These are phyloP conservation scores for Thinopyrum obtusiflorum DNA, from an alignment of 202 grass and related monocot genomes.

Conservation along the genomic window DNA sequence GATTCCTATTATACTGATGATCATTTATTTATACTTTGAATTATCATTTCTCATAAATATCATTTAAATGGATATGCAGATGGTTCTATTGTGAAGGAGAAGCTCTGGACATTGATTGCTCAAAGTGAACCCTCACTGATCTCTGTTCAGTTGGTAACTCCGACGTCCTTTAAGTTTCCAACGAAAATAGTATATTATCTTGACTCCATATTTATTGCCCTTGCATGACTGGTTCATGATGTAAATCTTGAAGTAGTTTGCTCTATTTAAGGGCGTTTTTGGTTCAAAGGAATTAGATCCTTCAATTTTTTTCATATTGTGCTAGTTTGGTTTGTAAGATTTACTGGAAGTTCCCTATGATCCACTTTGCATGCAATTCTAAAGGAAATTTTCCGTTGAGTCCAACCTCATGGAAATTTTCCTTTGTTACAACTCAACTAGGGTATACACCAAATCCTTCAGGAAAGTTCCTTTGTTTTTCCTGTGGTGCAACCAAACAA, in stretches of 20 bases:
- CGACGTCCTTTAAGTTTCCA: slow-evolving; percentile 10
- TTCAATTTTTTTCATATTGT: neutral
- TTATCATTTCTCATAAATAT: slow-evolving; percentile 21
- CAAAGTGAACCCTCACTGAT: slow-evolving; percentile 85
- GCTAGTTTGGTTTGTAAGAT: neutral
- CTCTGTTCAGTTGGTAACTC: slow-evolving; percentile 69
- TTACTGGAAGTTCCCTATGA: neutral
- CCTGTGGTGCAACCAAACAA: neutral
- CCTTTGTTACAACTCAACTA: neutral
- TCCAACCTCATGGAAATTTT: neutral
- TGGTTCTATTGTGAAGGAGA: slow-evolving; percentile 74
- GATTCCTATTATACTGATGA: slow-evolving; percentile 23
- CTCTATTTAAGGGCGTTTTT: neutral
- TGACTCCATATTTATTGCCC: slow-evolving; percentile 7
- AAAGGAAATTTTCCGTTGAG: neutral
- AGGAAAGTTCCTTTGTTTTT: neutral
- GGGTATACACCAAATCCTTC: neutral
- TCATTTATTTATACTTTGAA: slow-evolving; percentile 7
- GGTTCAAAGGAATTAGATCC: neutral
- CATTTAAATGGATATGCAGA: slow-evolving; percentile 50
- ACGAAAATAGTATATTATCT: slow-evolving; percentile 15
- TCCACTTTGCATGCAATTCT: neutral
- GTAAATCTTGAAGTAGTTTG: neutral
- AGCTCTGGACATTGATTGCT: slow-evolving; percentile 83
- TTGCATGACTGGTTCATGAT: neutral